These are phyloP conservation scores for Lipomyces yarrowii DNA, from an alignment of 1,139 yeast genomes.

Conservation along the genomic window DNA sequence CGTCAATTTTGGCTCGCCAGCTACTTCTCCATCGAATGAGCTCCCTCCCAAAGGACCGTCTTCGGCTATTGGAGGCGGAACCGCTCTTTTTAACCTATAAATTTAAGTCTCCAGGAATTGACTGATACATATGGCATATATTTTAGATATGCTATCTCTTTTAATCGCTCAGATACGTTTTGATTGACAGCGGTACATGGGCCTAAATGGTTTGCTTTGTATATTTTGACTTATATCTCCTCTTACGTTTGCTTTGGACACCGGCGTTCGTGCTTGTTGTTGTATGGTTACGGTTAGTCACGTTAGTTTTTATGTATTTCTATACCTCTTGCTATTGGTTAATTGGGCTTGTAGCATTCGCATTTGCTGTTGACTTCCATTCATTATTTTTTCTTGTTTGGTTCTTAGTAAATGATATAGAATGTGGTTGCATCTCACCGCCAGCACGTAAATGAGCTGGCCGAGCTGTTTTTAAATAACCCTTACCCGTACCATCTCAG, in stretches of 20 bases:
- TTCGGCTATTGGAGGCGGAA: not conserved
- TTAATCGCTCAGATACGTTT: not conserved
- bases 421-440: too few relatives aligned
- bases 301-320: not conserved
- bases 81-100: conserved; percentile 8
- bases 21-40: conserved; percentile 4
- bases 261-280: not conserved
- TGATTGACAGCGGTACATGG: not conserved
- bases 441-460: not conserved
- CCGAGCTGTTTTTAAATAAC: not conserved
- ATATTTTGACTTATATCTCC: not conserved
- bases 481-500: not conserved
- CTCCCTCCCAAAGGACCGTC: not conserved
- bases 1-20: conserved; percentile 7
- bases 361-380: not conserved
- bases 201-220: not conserved
- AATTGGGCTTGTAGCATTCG: not conserved
- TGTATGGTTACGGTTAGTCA: not conserved
- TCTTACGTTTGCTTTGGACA: not conserved
- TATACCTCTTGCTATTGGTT: not conserved
- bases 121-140: not conserved
- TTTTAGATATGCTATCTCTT: not conserved
- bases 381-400: too few relatives aligned
- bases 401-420: too few relatives aligned
- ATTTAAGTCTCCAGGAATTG: not conserved